Conservation (phyloP, 805 yeast species). For the Sungouiella thailandica region DNA sequence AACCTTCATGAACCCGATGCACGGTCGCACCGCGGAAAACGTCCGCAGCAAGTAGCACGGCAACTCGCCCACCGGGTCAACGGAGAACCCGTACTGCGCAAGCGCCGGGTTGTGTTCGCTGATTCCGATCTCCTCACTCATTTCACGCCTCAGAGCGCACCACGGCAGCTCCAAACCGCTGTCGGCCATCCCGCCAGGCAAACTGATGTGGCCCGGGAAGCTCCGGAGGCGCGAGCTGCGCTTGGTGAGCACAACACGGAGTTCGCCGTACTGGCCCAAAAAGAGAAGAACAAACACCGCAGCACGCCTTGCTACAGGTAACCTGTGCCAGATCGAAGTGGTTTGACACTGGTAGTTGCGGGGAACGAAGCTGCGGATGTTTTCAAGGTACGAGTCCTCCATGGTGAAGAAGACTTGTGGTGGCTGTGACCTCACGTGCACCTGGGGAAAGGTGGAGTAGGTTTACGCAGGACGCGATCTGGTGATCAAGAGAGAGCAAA, state of each 20-base stretch:
- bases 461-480: no score
- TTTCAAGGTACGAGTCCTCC: constrained; percentile 19
- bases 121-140: constrained; percentile 83
- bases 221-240: constrained; percentile 63
- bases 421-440: no score
- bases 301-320: constrained; percentile 68
- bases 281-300: constrained; percentile 76
- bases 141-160: constrained; percentile 76
- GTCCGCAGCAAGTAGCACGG: constrained; percentile 84
- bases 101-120: constrained; percentile 44
- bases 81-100: constrained; percentile 43
- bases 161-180: constrained; percentile 57
- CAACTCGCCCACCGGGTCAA: constrained; percentile 57
- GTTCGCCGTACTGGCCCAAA: constrained; percentile 65
- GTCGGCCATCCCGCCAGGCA: constrained; percentile 95
- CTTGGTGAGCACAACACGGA: constrained; percentile 74
- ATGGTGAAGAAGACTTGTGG: no score
- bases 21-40: constrained; percentile 77
- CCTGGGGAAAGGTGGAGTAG: no score
- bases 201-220: constrained; percentile 86
- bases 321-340: constrained; percentile 51
- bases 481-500: no score
- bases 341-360: constrained; percentile 24
- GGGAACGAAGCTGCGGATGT: constrained; percentile 30
- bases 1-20: constrained; percentile 52